phyloP scores from a whole-genome alignment of 768 basidiomycete genomes.

The Pulveroboletus sp. region DNA sequence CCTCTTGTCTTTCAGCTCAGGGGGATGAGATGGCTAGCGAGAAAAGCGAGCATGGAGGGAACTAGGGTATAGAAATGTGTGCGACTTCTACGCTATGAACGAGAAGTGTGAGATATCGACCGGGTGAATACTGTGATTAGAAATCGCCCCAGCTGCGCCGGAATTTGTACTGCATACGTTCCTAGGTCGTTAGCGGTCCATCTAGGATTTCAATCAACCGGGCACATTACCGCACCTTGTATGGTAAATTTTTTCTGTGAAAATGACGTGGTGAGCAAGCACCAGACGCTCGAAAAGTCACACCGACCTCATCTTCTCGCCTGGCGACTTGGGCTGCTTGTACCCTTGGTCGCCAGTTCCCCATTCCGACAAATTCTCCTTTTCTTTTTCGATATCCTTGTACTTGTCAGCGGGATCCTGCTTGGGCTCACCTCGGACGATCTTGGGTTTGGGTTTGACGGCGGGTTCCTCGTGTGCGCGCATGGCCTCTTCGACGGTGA shows the following conservation, averaged over 20 bases:
- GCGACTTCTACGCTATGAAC: conserved; percentile 12
- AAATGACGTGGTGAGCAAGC: conserved; percentile 2
- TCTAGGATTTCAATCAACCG: conserved; percentile 16
- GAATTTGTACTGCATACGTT: conserved; percentile 85
- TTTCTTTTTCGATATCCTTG: conserved; percentile 52
- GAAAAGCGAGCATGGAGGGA: conserved; percentile 3
- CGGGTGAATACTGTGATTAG: conserved; percentile 32
- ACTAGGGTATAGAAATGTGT: conserved; percentile 29
- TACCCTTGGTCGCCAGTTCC: conserved; percentile 71
- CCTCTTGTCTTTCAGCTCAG: not conserved
- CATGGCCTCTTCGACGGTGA: conserved; percentile 70
- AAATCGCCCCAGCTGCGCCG: conserved; percentile 87
- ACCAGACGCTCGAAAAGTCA: not conserved
- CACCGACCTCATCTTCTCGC: conserved; percentile 71
- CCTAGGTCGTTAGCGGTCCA: conserved; percentile 48
- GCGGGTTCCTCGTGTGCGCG: conserved; percentile 42
- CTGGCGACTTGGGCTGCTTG: conserved; percentile 65
- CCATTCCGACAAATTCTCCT: conserved; percentile 60
- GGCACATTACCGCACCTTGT: conserved; percentile 61
- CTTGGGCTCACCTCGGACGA: conserved; percentile 58
- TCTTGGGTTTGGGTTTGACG: conserved; percentile 43
- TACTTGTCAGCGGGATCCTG: conserved; percentile 65
- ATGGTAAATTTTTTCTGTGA: conserved; percentile 72
- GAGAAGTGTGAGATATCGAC: conserved; percentile 8
- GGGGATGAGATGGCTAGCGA: conserved; percentile 1